Evolutionary conservation across 148 eudicot species (phyloP), one percentile per base, ranked within the genome.

Genomic region (Dysphania ambrosioides): DNA sequence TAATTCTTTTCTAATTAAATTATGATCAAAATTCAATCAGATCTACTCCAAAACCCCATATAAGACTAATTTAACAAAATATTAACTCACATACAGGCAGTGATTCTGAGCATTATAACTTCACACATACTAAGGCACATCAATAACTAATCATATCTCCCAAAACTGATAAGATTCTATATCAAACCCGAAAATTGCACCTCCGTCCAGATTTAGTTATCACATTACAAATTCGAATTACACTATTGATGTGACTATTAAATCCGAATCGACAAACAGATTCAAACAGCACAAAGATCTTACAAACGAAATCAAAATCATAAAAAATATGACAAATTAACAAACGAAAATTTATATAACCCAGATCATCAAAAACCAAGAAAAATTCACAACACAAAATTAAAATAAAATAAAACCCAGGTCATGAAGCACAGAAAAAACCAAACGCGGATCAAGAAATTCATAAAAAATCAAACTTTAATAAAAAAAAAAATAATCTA

Each of bases 401-500:
- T 30, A n/a, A n/a, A n/a, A n/a, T 34, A n/a, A 35, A 34, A 19
- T 16, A 7, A 11, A 51, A 32, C 62, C 40, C 26, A 70, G 42
- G 26, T 75, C 65, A 55, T 8, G 30, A 7, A 55, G 8, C 30
- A 75, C 0, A 30, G n/a, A 6, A 29, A 68, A 42, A 42, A 70
- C 6, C 68, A 67, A 73, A 58, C 55, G 31, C 36, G 30, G 5
- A 60, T 68, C 57, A 27, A 12, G 21, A 35, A 34, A 68, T 11
- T 36, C 57, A 57, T 27, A 57, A 27, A 49, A 51, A 21, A 12
- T 2, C 5, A 58, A 73, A 24, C 90, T 76, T n/a, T n/a, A n/a
- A n/a, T n/a, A n/a, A n/a, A n/a, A n/a, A n/a, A n/a, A n/a, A n/a
- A n/a, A n/a, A n/a, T n/a, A n/a, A n/a, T n/a, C n/a, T n/a, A n/a